These are phyloP conservation scores for Kwoniella shandongensis DNA, from an alignment of 768 basidiomycete species.

Conservation along the genomic window DNA sequence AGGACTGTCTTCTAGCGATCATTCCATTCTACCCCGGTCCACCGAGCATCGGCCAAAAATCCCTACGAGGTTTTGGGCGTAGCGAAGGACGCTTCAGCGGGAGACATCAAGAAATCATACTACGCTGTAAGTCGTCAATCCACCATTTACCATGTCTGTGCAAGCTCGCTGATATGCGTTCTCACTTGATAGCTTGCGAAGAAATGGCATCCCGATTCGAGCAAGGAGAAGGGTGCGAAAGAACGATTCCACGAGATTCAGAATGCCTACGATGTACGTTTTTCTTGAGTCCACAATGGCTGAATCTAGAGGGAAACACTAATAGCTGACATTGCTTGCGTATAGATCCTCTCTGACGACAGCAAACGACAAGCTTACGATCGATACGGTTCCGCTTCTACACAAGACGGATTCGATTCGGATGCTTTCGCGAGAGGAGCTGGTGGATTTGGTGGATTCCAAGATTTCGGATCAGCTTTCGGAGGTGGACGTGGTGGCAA, in stretches of 20 bases:
- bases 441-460: constrained; percentile 73
- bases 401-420: constrained; percentile 91
- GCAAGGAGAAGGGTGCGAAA: constrained; percentile 75
- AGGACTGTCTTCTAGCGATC: constrained; percentile 65
- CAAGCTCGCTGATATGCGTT: neutral
- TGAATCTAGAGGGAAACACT: no score
- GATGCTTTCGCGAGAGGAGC: constrained; percentile 69
- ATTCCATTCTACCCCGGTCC: constrained; percentile 68
- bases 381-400: constrained; percentile 86
- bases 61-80: constrained; percentile 93
- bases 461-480: constrained; percentile 62
- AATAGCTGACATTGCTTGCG: no score
- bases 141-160: neutral
- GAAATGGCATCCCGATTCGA: constrained; percentile 97
- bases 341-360: constrained; percentile 88
- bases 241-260: constrained; percentile 97
- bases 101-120: constrained; percentile 96
- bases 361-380: constrained; percentile 89
- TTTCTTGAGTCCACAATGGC: no score
- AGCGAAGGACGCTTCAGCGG: constrained; percentile 71
- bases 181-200: constrained; percentile 76
- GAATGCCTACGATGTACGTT: constrained; percentile 87
- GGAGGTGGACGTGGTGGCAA: constrained; percentile 52
- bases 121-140: constrained; percentile 79
- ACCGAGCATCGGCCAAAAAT: constrained; percentile 65